These are phyloP conservation scores for Cercophora sp. DNA, from an alignment of 495 filamentous ascomycete species.

Conservation along the genomic window DNA sequence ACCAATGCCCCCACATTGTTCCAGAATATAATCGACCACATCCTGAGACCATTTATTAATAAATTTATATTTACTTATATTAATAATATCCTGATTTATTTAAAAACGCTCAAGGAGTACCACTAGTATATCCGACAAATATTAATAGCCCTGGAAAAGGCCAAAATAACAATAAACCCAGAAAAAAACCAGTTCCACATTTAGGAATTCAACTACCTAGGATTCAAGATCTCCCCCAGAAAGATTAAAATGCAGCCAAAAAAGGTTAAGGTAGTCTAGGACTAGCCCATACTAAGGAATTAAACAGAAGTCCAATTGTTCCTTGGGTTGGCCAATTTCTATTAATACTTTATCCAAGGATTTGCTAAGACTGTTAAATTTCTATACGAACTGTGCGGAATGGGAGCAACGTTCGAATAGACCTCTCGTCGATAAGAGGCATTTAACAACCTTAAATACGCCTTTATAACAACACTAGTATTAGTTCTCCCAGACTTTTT, in stretches of 20 bases:
- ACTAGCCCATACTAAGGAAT: not conserved
- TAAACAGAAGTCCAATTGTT: not conserved
- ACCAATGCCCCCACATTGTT: slow-evolving; percentile 22
- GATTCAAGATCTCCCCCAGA: not conserved
- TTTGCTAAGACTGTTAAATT: not conserved
- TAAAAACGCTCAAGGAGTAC: not conserved
- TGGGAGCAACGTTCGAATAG: no score
- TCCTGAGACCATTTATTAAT: slow-evolving; percentile 23
- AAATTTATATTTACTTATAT: slow-evolving; percentile 10
- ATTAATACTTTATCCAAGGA: not conserved
- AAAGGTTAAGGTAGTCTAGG: not conserved
- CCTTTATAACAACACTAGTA: no score
- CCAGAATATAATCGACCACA: slow-evolving; percentile 30
- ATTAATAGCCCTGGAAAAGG: not conserved
- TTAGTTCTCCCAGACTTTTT: no score
- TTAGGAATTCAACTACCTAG: not conserved
- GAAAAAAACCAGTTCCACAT: not conserved
- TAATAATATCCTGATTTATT: not conserved
- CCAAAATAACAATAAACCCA: not conserved
- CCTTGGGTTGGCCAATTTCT: not conserved
- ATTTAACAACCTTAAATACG: no score
- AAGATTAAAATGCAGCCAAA: not conserved
- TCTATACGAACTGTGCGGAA: no score
- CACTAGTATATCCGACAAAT: not conserved
- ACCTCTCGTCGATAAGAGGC: no score